Evolutionary conservation across 352 stramenopile species (phyloP), one percentile per base, ranked within the genome.

Genomic region (Pythium insidiosum): DNA sequence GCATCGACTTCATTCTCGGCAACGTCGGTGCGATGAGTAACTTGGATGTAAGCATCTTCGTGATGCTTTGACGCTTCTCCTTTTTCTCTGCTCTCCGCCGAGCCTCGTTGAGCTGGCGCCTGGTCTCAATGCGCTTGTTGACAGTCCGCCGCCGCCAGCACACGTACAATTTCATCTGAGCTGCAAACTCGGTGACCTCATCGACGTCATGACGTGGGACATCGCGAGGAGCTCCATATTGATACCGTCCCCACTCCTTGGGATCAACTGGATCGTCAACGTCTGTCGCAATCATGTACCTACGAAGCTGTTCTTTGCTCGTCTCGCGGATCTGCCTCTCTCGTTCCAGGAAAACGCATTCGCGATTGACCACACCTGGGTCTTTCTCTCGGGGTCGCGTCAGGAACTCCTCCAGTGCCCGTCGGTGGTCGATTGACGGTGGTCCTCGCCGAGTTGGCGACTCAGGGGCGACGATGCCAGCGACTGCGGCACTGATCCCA

Each of bases 281-380:
- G 29, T 88, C 73, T 1, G 72, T 84, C 18, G 70, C 72, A 19
- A 88, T 43, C 75, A 88, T 88, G 51, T 76, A 88, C 44, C 78
- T 77, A 11, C 58, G 70, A 29, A 88, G 39, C 47, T 85, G 75
- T 28, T 42, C 48, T 39, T 68, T 78, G 50, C 59, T 78, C 3
- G 68, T 78, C 31, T 81, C 61, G n/a, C 68, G 68, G 24, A 84
- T 66, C 10, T 62, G 47, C 16, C 67, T 54, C 45, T 84, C 63
- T 29, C 73, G 60, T 28, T 78, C 69, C n/a, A 88, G 62, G 34
- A 81, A 82, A 7, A 70, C 50, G 43, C 64, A 63, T 43, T 88
- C 75, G 20, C 68, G 61, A 4, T 48, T 58, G 20, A 85, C 36
- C 6, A 82, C 43, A 7, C 29, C 29, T 0, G 50, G 19, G 21